A percentile compares a stretch with the other conserved stretches of the same genome.
phyloP scores from a whole-genome alignment of 2,329 filamentous ascomycete species.

The Claviceps pusilla region DNA sequence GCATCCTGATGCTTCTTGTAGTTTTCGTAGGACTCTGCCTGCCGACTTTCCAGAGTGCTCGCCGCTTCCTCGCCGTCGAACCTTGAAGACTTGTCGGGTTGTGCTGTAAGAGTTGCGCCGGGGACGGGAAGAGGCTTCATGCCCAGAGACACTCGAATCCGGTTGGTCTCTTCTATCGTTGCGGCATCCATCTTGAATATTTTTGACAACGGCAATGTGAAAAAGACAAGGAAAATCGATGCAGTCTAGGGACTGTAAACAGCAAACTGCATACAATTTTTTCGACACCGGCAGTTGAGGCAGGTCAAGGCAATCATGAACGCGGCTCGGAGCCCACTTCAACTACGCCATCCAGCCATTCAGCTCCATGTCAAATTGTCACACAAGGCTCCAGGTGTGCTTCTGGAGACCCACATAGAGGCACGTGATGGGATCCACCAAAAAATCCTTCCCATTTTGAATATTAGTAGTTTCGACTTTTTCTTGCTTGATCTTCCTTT shows the following conservation, averaged over 20 bases:
- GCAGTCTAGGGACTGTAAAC: background rate
- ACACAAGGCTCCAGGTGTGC: too few relatives aligned
- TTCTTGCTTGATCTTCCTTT: conserved; percentile 18
- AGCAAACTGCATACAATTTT: background rate
- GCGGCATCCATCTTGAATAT: conserved; percentile 41
- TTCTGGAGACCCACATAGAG: background rate
- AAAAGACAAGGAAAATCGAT: too few relatives aligned
- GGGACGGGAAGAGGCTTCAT: conserved; percentile 81
- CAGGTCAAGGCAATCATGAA: background rate
- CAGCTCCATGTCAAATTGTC: background rate
- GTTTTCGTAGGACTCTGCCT: conserved; percentile 60
- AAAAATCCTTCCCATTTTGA: conserved; percentile 6
- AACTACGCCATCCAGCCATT: background rate
- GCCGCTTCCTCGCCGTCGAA: conserved; percentile 50
- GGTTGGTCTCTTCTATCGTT: conserved; percentile 85
- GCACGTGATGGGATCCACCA: conserved; percentile 5
- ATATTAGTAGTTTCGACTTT: conserved; percentile 7
- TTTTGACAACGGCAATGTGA: background rate
- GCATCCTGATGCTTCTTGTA: conserved; percentile 51
- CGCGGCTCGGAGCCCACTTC: background rate
- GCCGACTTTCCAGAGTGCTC: conserved; percentile 71
- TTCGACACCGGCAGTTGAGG: background rate
- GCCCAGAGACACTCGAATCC: conserved; percentile 75
- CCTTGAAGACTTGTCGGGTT: conserved; percentile 30
- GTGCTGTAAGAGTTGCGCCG: conserved; percentile 33